Percentiles rank a stretch among this genome's conserved stretches.
Conservation (phyloP, 2,329 filamentous ascomycete species). For the Aspergillus bombycis region DNA sequence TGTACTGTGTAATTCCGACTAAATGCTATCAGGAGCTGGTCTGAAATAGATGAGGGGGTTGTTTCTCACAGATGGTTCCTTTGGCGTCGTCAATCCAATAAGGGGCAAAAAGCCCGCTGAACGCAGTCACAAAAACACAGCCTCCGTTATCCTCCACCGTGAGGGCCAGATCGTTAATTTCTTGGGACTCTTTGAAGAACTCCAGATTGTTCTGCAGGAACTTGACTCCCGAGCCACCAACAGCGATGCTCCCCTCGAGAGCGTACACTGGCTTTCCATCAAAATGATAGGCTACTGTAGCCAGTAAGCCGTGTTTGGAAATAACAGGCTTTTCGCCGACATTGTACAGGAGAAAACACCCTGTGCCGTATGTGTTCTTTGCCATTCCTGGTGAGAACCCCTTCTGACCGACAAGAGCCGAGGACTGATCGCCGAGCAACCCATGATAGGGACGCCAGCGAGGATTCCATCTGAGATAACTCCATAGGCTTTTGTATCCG, state of each 20-base stretch:
- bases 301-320: slow-evolving; percentile 77
- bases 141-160: slow-evolving; percentile 77
- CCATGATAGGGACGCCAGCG: slow-evolving; percentile 71
- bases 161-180: slow-evolving; percentile 66
- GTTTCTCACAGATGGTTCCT: slow-evolving; percentile 72
- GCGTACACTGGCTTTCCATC: slow-evolving; percentile 72
- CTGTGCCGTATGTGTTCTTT: slow-evolving; percentile 90
- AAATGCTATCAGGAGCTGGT: not conserved
- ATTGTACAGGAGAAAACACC: slow-evolving; percentile 87
- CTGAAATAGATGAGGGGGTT: not conserved
- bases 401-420: slow-evolving; percentile 81
- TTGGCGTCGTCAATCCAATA: slow-evolving; percentile 97
- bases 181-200: slow-evolving; percentile 62
- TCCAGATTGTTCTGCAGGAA: slow-evolving; percentile 69
- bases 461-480: slow-evolving; percentile 65
- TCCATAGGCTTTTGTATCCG: slow-evolving; percentile 72
- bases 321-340: slow-evolving; percentile 83
- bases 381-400: slow-evolving; percentile 80
- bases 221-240: slow-evolving; percentile 78
- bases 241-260: slow-evolving; percentile 80
- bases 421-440: slow-evolving; percentile 86
- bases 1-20: slow-evolving; percentile 84
- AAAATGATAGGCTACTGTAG: slow-evolving; percentile 85
- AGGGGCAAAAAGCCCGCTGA: slow-evolving; percentile 86
- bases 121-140: slow-evolving; percentile 85